These are phyloP conservation scores for Pseudotsuga menziesii DNA, from an alignment of 75 land plant species.

Conservation along the genomic window DNA sequence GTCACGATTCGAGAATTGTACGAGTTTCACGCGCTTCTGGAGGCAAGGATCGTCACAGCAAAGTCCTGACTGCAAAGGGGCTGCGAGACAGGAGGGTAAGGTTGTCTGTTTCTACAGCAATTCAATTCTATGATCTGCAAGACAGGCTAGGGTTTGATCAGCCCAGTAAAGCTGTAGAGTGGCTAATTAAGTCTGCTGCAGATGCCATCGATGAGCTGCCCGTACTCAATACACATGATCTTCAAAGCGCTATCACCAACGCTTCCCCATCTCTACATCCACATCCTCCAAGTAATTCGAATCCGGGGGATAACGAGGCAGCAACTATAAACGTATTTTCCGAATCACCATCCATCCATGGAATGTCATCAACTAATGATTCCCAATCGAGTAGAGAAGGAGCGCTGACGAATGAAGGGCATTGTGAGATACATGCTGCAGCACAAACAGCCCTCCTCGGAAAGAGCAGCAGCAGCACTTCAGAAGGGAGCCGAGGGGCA, in stretches of 20 bases:
- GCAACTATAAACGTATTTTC: background rate
- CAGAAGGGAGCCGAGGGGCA: slow-evolving; percentile 12
- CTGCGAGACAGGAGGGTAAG: slow-evolving; percentile 84
- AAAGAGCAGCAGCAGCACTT: slow-evolving; percentile 41
- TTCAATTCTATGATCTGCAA: slow-evolving; percentile 88
- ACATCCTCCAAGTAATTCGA: background rate
- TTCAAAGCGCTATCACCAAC: background rate
- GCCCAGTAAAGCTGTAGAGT: slow-evolving; percentile 95
- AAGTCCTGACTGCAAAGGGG: slow-evolving; percentile 84
- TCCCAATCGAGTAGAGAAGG: slow-evolving; percentile 14
- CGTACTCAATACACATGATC: slow-evolving; percentile 15
- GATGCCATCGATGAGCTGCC: slow-evolving; percentile 76
- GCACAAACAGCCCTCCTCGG: slow-evolving; percentile 11
- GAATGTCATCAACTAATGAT: background rate
- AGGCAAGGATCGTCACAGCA: slow-evolving; percentile 93
- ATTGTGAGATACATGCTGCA: slow-evolving; percentile 5
- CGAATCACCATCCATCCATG: no score
- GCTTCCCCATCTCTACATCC: slow-evolving; percentile 21
- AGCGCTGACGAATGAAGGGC: slow-evolving; percentile 3
- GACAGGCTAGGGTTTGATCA: slow-evolving; percentile 86
- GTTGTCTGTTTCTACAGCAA: slow-evolving; percentile 86
- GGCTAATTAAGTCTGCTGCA: slow-evolving; percentile 76
- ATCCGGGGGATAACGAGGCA: slow-evolving; percentile 16
- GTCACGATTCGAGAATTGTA: slow-evolving; percentile 39
- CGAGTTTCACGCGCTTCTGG: slow-evolving; percentile 78